These are phyloP conservation scores for Citropsis articulata DNA, from an alignment of 345 rosid species.

Conservation along the genomic window DNA sequence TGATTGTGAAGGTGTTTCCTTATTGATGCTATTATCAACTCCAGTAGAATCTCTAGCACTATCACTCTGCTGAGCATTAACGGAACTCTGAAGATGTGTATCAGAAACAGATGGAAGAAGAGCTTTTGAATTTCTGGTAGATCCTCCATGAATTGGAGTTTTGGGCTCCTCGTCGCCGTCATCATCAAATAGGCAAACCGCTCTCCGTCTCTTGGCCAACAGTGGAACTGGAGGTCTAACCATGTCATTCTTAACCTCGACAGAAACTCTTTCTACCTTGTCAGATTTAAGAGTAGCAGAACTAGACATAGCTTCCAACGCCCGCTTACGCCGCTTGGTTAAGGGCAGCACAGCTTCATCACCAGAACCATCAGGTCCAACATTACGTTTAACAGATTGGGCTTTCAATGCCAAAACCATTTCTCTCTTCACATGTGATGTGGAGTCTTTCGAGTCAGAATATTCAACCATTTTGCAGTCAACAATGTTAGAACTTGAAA, in stretches of 20 bases:
- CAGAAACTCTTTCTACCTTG: constrained; percentile 37
- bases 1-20: constrained; percentile 31
- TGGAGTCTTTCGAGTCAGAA: constrained; percentile 23
- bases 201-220: constrained; percentile 65
- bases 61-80: constrained; percentile 25
- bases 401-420: constrained; percentile 45
- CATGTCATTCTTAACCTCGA: constrained; percentile 33
- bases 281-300: constrained; percentile 40
- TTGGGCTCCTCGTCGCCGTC: constrained; percentile 68
- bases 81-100: constrained; percentile 25
- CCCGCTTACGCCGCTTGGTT: constrained; percentile 54
- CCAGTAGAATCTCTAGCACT: constrained; percentile 32
- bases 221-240: constrained; percentile 38
- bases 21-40: constrained; percentile 27
- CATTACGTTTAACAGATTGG: constrained; percentile 27
- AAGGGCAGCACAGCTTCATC: constrained; percentile 58
- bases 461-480: constrained; percentile 33
- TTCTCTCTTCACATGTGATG: constrained; percentile 32
- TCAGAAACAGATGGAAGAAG: constrained; percentile 31
- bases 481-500: constrained; percentile 27
- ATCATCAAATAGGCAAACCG: constrained; percentile 62
- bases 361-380: constrained; percentile 40
- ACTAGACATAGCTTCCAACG: constrained; percentile 58
- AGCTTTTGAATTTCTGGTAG: constrained; percentile 32
- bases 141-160: constrained; percentile 81